These are phyloP conservation scores for Cymbopogon flexuosus DNA, from an alignment of 202 grass and related monocot species.

Conservation along the genomic window DNA sequence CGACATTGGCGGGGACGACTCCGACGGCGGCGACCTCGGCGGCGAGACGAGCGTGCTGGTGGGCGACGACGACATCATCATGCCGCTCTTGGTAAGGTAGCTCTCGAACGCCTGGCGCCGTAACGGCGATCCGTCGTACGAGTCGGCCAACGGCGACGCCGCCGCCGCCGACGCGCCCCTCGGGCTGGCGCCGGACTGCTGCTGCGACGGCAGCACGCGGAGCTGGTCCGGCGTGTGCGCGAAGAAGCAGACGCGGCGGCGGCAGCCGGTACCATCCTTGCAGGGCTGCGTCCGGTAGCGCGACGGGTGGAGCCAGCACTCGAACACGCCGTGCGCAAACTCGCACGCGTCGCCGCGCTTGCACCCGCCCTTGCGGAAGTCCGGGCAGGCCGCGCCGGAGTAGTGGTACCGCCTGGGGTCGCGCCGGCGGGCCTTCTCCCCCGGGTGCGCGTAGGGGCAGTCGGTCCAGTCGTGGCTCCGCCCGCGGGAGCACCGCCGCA, in stretches of 20 bases:
- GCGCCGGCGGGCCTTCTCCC: slow-evolving; percentile 59
- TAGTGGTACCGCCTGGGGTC: slow-evolving; percentile 52
- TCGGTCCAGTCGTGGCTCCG: slow-evolving; percentile 70
- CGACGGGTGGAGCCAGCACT: slow-evolving; percentile 70
- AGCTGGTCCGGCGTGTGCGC: slow-evolving; percentile 55
- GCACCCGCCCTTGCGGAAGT: slow-evolving; percentile 62
- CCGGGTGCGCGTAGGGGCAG: slow-evolving; percentile 54
- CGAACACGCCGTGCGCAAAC: slow-evolving; percentile 65
- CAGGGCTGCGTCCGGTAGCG: slow-evolving; percentile 72
- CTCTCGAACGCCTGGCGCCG: slow-evolving; percentile 49
- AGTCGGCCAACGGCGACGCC: slow-evolving; percentile 38
- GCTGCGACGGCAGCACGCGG: slow-evolving; percentile 21
- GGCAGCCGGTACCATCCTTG: slow-evolving; percentile 46
- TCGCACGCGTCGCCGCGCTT: slow-evolving; percentile 61
- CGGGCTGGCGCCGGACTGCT: slow-evolving; percentile 22
- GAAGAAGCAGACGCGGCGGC: slow-evolving; percentile 73
- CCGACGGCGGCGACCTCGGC: slow-evolving; percentile 46
- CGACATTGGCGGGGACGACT: slow-evolving; percentile 77
- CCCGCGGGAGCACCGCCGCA: slow-evolving; percentile 41
- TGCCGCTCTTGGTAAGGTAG: slow-evolving; percentile 41
- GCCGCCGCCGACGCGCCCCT: background rate
- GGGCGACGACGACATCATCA: slow-evolving; percentile 47
- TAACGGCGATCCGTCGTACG: slow-evolving; percentile 78
- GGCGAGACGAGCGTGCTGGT: slow-evolving; percentile 70
- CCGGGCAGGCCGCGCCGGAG: slow-evolving; percentile 49